Conservation (phyloP, 805 yeast species). For the Debaryomyces castellii region DNA sequence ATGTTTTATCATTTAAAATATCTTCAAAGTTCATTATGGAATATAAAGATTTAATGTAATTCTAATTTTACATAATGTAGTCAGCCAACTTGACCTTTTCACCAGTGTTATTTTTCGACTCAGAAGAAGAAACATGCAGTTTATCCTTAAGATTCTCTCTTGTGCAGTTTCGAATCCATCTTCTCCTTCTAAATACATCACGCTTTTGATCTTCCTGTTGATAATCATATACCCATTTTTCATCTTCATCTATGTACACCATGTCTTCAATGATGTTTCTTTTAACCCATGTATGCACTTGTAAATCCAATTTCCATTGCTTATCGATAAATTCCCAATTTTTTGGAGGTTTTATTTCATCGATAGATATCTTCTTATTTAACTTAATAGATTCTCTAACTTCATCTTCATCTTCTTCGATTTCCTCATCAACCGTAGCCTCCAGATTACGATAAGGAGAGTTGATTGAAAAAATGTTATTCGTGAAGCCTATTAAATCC, state of each 20-base stretch:
- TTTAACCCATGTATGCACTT: slow-evolving; percentile 64
- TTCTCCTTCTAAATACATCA: slow-evolving; percentile 55
- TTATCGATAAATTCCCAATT: slow-evolving; percentile 53
- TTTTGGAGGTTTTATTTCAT: slow-evolving; percentile 53
- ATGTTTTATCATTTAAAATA: too few relatives aligned
- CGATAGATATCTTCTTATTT: slow-evolving; percentile 14
- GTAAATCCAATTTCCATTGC: slow-evolving; percentile 68
- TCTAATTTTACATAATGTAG: slow-evolving; percentile 1
- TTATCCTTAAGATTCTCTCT: slow-evolving; percentile 2
- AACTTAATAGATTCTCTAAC: not conserved
- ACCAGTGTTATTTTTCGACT: not conserved
- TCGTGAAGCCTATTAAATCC: slow-evolving; percentile 60
- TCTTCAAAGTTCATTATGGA: not conserved
- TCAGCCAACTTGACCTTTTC: slow-evolving; percentile 2
- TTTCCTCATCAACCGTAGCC: slow-evolving; percentile 11
- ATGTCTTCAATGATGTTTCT: slow-evolving; percentile 48
- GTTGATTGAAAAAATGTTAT: slow-evolving; percentile 53
- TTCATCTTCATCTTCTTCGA: slow-evolving; percentile 15
- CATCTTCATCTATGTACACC: slow-evolving; percentile 65
- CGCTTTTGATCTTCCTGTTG: slow-evolving; percentile 29
- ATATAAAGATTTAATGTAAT: too few relatives aligned
- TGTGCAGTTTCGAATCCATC: slow-evolving; percentile 59
- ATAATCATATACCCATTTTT: slow-evolving; percentile 83
- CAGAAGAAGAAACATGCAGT: not conserved
- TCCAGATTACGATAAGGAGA: slow-evolving; percentile 21